Base-by-base conservation (phyloP, 768 basidiomycete genomes). In the Scleroderma bovista region DNA sequence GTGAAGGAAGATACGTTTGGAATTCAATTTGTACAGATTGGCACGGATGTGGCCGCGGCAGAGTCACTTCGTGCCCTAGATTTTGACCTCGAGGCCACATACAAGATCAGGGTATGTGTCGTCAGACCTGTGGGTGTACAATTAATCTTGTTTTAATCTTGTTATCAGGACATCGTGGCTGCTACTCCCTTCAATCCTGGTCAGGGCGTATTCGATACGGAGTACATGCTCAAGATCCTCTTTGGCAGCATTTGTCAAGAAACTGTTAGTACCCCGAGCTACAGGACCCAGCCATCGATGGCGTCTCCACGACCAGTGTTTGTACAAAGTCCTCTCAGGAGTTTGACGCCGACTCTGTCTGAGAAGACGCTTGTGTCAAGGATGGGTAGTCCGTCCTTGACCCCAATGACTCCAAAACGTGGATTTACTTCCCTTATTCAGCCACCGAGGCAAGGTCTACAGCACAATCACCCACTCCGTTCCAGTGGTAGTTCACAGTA, bases 21-120 rank as follows among this genome's bases (percentile, higher is more conserved):
- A 9, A 63, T 78, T 26, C 72, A 74, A 37, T 74, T 78, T 32
- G 62, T 78, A 32, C 76, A 77, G 53, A 72, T 77, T 22, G 76
- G 76, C 0, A 61, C 66, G 3, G 69, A 69, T 46, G 50, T 53
- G 1, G 70, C 48, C 43, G 74, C 75, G 2, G 54, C 72, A 2
- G 72, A 69, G 43, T 62, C 73, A 15, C 51, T 76, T 31, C 70
- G 69, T 51, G 64, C 57, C n/a, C 63, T 76, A 1, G 75, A 76
- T 45, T 68, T 74, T 51, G 67, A 69, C n/a, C 61, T 75, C 9
- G 54, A 55, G 46, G 34, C 13, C 1, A 58, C 55, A 4, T 69
- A 68, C 59, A 63, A 60, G 47, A 67, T 67, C 48, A 60, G 67
- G 52, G 65, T 69, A 52, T 10, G 41, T 50, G 4, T 10, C 22